Conservation (phyloP, 108 stramenopile species). For the Cyclostephanos invisitatus region DNA sequence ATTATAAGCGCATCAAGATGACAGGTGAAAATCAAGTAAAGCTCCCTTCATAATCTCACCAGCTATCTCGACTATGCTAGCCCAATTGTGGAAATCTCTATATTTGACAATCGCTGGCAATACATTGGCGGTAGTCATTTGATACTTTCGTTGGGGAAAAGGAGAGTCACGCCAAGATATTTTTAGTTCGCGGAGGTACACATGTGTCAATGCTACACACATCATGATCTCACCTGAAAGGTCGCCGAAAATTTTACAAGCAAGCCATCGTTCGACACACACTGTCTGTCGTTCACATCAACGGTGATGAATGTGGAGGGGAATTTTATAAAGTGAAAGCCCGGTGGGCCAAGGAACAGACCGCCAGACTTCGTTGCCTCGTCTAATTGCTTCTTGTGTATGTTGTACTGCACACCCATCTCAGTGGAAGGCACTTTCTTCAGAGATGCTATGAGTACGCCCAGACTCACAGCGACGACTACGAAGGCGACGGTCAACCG, state of each 20-base stretch:
- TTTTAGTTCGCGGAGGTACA: too few relatives aligned
- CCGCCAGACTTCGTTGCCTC: conserved; percentile 42
- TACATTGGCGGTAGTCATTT: conserved; percentile 44
- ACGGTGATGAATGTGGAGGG: conserved; percentile 53
- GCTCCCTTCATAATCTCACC: conserved; percentile 14
- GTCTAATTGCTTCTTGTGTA: conserved; percentile 45
- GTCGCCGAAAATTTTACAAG: conserved; percentile 44
- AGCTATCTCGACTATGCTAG: conserved; percentile 38
- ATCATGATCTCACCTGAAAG: conserved; percentile 32
- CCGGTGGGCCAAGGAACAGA: conserved; percentile 28
- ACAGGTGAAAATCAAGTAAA: neutral
- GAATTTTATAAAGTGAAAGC: conserved; percentile 58
- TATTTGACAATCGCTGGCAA: conserved; percentile 45
- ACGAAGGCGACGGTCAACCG: neutral
- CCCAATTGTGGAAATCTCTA: conserved; percentile 49
- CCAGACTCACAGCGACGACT: conserved; percentile 19
- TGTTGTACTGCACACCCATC: conserved; percentile 49
- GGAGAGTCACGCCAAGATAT: neutral
- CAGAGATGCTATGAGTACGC: conserved; percentile 38
- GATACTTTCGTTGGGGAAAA: conserved; percentile 23
- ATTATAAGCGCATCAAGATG: neutral
- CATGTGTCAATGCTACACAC: neutral
- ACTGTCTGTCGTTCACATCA: conserved; percentile 38
- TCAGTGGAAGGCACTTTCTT: conserved; percentile 44
- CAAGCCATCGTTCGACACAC: conserved; percentile 55